A percentile compares a stretch with the other conserved stretches of the same genome.
Conservation (phyloP, 129 eudicot species). For the Chrysanthemum makinoi region DNA sequence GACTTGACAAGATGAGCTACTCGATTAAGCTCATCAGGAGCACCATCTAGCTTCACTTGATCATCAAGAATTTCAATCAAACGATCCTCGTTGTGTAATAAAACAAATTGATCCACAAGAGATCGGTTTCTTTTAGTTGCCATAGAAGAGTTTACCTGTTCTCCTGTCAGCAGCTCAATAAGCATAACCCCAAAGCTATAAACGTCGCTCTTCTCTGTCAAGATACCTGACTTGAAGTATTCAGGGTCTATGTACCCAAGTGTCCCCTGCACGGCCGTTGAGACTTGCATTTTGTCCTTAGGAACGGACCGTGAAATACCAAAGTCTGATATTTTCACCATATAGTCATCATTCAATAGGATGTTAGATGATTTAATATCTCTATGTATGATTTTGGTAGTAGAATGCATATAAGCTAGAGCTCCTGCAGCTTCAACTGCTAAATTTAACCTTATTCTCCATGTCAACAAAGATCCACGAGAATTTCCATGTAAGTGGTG, state of each 20-base stretch:
- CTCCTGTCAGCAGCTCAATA: slow-evolving; percentile 20
- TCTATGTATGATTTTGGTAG: slow-evolving; percentile 31
- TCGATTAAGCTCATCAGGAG: slow-evolving; percentile 12
- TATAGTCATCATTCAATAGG: slow-evolving; percentile 20
- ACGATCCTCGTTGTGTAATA: slow-evolving; percentile 1
- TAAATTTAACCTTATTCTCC: slow-evolving; percentile 6
- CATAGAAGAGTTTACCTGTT: not conserved
- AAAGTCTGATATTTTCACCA: slow-evolving; percentile 25
- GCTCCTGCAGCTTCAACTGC: slow-evolving; percentile 27
- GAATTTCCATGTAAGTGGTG: slow-evolving; percentile 21
- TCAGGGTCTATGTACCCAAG: slow-evolving; percentile 24
- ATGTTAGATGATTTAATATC: slow-evolving; percentile 29
- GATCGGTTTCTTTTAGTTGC: not conserved
- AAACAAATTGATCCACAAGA: slow-evolving; percentile 13
- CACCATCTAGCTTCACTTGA: slow-evolving; percentile 17
- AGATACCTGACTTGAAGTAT: slow-evolving; percentile 18
- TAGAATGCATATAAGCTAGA: slow-evolving; percentile 28
- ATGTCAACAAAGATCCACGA: slow-evolving; percentile 14
- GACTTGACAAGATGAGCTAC: slow-evolving; percentile 16
- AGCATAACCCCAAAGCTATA: slow-evolving; percentile 29
- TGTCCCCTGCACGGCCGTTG: slow-evolving; percentile 14
- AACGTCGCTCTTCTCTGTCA: slow-evolving; percentile 18
- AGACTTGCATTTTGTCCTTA: slow-evolving; percentile 20
- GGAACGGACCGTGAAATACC: slow-evolving; percentile 21
- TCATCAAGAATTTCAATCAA: slow-evolving; percentile 19